Percentiles rank a stretch among this genome's conserved stretches.
Conservation (phyloP, 495 filamentous ascomycete genomes). For the Podospora anserina region DNA sequence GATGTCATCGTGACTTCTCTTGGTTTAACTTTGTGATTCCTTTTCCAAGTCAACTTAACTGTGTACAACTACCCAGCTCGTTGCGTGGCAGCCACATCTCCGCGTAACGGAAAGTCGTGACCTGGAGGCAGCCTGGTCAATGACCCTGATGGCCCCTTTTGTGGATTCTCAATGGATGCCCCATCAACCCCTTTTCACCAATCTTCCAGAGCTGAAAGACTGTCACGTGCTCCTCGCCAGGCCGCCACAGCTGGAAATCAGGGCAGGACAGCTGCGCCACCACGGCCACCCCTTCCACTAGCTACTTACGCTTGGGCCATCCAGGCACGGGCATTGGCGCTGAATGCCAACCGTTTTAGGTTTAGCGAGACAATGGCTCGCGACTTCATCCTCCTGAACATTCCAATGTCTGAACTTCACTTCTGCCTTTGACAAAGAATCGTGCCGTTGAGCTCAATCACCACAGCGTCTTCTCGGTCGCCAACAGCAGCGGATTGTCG, state of each 20-base stretch:
- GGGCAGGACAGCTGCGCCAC: not conserved
- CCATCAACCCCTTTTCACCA: not conserved
- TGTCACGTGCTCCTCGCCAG: not conserved
- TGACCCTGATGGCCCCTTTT: not conserved
- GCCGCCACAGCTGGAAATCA: not conserved
- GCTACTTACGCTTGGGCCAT: constrained; percentile 17
- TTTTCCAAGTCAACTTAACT: too few species aligned
- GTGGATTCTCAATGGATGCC: not conserved
- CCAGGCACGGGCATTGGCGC: constrained; percentile 17
- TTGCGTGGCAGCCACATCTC: too few species aligned
- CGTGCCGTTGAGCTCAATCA: constrained; percentile 12
- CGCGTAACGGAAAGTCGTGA: too few species aligned
- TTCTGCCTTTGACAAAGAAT: constrained; percentile 15
- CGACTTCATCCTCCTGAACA: constrained; percentile 27
- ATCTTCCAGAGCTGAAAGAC: not conserved
- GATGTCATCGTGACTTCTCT: not conserved
- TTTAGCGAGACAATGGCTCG: constrained; percentile 31
- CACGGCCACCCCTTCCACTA: not conserved
- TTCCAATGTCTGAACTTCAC: constrained; percentile 31
- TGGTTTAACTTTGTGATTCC: not conserved
- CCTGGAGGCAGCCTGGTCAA: not conserved
- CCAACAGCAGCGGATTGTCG: not conserved
- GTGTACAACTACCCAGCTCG: too few species aligned
- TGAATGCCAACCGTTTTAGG: constrained; percentile 26
- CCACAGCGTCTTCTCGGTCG: not conserved